A percentile compares a stretch with the other conserved stretches of the same genome.
phyloP scores from a whole-genome alignment of 2,329 filamentous ascomycete species.

The Sarocladium strictum region DNA sequence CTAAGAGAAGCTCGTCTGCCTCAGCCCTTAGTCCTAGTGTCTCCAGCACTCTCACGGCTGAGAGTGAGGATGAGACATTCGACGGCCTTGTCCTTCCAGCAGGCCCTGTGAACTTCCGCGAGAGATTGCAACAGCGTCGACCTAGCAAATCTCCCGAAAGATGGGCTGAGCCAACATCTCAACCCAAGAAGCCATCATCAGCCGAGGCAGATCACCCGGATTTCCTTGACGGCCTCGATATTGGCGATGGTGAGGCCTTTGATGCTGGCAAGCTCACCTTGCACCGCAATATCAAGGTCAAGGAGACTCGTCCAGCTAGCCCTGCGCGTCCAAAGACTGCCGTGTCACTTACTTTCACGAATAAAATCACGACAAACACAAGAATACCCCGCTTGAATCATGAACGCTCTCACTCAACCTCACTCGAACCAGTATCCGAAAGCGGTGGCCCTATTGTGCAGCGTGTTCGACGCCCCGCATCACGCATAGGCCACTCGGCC shows the following conservation, averaged over 20 bases:
- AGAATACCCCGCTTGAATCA: conserved; percentile 75
- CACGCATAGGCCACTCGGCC: conserved; percentile 61
- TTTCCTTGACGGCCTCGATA: conserved; percentile 79
- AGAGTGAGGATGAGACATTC: conserved; percentile 90
- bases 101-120: conserved; percentile 76
- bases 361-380: conserved; percentile 60
- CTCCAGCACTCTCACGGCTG: conserved; percentile 81
- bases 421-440: conserved; percentile 89
- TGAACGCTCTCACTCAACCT: conserved; percentile 62
- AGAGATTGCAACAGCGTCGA: conserved; percentile 68
- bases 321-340: conserved; percentile 67
- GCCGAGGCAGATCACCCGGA: conserved; percentile 59
- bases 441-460: conserved; percentile 67
- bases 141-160: conserved; percentile 49
- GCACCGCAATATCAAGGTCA: conserved; percentile 88
- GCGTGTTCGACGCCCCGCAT: conserved; percentile 56
- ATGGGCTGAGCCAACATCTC: conserved; percentile 31
- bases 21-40: conserved; percentile 90
- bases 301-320: conserved; percentile 62
- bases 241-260: conserved; percentile 78
- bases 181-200: conserved; percentile 24
- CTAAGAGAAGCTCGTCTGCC: conserved; percentile 76
- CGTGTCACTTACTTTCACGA: conserved; percentile 87
- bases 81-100: conserved; percentile 82
- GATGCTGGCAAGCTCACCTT: conserved; percentile 74